A percentile compares a stretch with the other conserved stretches of the same genome.
Conservation (phyloP, 164 flowering plant genomes). For the Sedum album region DNA sequence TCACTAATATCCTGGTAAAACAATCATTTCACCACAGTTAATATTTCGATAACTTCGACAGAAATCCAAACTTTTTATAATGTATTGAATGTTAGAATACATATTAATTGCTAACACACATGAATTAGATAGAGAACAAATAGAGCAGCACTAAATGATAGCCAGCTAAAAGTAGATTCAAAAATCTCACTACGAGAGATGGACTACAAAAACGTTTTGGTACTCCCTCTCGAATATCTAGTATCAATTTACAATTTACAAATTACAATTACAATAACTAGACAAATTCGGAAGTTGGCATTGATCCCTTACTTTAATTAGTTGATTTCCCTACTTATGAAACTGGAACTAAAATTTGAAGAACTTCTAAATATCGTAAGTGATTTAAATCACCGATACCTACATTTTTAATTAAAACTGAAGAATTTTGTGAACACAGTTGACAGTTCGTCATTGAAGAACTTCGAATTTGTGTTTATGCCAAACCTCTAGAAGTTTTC, state of each 20-base stretch:
- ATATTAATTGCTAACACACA: neutral
- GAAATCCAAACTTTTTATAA: neutral
- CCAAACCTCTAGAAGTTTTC: neutral
- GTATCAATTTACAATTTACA: neutral
- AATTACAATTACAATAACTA: neutral
- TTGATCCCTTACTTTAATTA: neutral
- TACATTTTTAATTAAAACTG: neutral
- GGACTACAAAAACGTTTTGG: neutral
- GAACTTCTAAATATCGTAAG: neutral
- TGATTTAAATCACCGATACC: neutral
- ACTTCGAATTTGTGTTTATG: neutral
- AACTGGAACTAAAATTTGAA: neutral
- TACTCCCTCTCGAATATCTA: neutral
- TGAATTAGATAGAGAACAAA: neutral
- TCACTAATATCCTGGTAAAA: neutral
- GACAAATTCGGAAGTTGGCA: neutral
- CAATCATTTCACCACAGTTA: neutral
- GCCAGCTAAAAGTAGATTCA: neutral
- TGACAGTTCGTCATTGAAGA: neutral
- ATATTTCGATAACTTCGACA: neutral
- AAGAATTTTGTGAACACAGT: neutral
- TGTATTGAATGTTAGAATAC: neutral
- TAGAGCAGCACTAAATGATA: neutral
- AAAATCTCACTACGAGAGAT: neutral
- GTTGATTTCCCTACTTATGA: neutral